Evolutionary conservation across 1,284 basidiomycete species (phyloP).

Genomic region (Ceratobasidium sp.): DNA sequence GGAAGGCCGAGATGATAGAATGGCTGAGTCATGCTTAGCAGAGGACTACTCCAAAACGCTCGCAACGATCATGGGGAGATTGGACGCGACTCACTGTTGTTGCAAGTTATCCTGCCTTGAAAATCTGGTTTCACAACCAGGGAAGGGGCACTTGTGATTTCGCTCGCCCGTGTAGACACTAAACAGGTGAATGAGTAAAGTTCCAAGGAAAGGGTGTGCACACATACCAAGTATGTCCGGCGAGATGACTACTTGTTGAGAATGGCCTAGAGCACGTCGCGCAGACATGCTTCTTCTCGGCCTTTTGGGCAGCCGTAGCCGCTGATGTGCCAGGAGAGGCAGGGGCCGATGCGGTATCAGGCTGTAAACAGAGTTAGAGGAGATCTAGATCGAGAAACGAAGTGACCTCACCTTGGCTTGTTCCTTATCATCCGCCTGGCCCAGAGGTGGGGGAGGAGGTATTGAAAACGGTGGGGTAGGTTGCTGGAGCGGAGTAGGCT

Average conservation of each 20-base stretch:
- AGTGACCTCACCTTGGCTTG: slow-evolving; percentile 36
- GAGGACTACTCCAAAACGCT: slow-evolving; percentile 10
- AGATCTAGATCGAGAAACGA: slow-evolving; percentile 15
- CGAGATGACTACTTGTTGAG: slow-evolving; percentile 85
- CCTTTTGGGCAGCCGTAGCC: slow-evolving; percentile 50
- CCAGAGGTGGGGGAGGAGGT: slow-evolving; percentile 46
- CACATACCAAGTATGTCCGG: slow-evolving; percentile 72
- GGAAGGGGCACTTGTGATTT: slow-evolving; percentile 85
- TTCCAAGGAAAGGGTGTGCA: neutral
- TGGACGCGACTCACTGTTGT: slow-evolving; percentile 74
- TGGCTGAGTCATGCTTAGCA: slow-evolving; percentile 26
- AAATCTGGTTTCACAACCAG: slow-evolving; percentile 83
- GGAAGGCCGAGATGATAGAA: neutral
- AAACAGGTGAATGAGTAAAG: slow-evolving; percentile 33
- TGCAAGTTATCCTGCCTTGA: slow-evolving; percentile 85
- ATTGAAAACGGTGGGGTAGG: slow-evolving; percentile 45
- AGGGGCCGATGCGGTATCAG: slow-evolving; percentile 30
- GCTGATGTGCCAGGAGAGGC: slow-evolving; percentile 33
- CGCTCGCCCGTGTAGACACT: slow-evolving; percentile 82
- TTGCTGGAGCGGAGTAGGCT: slow-evolving; percentile 44
- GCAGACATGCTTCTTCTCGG: slow-evolving; percentile 68
- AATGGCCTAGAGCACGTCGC: slow-evolving; percentile 77
- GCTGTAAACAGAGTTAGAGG: slow-evolving; percentile 26
- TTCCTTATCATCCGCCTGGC: slow-evolving; percentile 34
- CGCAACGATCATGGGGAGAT: slow-evolving; percentile 19